Evolutionary conservation across 345 rosid genomes (phyloP), one percentile per base, ranked within the genome.

Genomic region (Nephelium lappaceum): DNA sequence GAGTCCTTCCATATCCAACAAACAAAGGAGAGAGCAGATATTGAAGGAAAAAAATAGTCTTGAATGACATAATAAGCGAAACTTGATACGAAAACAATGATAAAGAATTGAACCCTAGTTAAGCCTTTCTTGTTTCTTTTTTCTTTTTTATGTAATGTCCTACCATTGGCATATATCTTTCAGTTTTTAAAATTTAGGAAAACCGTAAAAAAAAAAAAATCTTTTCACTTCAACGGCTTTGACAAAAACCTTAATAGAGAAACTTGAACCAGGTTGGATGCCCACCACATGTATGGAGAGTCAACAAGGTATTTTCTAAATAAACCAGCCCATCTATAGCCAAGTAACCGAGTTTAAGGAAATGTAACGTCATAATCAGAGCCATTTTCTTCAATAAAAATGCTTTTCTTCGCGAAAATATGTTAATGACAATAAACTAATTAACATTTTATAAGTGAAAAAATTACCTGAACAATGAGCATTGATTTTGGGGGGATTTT

Each of bases 221-320:
- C n/a, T n/a, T n/a, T n/a, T n/a, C n/a, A n/a, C n/a, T n/a, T n/a
- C n/a, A n/a, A n/a, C n/a, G n/a, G n/a, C 1, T 38, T 49, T 11
- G 38, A 25, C 38, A n/a, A n/a, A 31, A 41, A 91, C 96, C 90
- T 89, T 81, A 93, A 95, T 21, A 95, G 86, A 69, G 97, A 93
- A 67, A 95, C 94, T 68, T 91, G 95, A 19, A 93, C 95, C 18
- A 95, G 78, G 67, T 87, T 90, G 23, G 86, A 31, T 2, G 98
- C 97, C 98, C 98, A 94, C 96, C 97, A 92, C 96, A 91, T 91
- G 75, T 85, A 94, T 0, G 98, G 93, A 0, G 95, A 92, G 1
- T 94, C 97, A 5, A 94, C 96, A 0, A 89, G 88, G 82, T 84
- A 79, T 76, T 71, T 87, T 72, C 92, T 86, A 84, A 94, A 91